phyloP scores from a whole-genome alignment of 176 grass and related monocot genomes.

The Avena sativa region DNA sequence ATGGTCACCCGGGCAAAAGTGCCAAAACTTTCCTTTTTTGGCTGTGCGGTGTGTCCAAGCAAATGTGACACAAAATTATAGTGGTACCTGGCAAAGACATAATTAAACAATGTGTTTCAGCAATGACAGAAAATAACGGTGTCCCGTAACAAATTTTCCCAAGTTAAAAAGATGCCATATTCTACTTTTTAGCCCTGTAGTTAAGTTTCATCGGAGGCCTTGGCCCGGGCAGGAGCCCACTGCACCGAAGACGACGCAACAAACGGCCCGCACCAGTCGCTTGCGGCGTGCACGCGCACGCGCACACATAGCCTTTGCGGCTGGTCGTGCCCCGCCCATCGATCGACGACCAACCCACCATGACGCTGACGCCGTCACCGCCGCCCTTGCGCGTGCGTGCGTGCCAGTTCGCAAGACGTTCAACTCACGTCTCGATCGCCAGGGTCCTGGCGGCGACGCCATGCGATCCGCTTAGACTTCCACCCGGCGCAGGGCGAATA shows the following conservation, averaged over 20 bases:
- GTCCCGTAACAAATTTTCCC: no score
- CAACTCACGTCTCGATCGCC: slow-evolving; percentile 20
- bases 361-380: slow-evolving; percentile 3
- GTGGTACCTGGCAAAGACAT: no score
- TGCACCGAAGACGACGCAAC: not conserved
- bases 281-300: no score
- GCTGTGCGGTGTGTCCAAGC: no score
- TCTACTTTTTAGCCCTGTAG: not conserved
- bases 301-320: not conserved
- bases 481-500: slow-evolving; percentile 28
- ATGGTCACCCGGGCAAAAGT: no score
- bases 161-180: no score
- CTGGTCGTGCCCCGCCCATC: slow-evolving; percentile 23
- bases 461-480: not conserved
- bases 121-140: no score
- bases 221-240: not conserved
- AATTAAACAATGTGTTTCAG: no score
- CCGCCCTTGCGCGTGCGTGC: not conserved
- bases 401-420: not conserved
- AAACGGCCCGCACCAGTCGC: not conserved
- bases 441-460: not conserved
- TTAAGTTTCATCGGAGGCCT: no score
- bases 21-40: no score
- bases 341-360: slow-evolving; percentile 10
- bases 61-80: no score